Percentiles rank a stretch among this genome's conserved stretches.
phyloP scores from a whole-genome alignment of 768 basidiomycete genomes.

The Suillus hirtellus region DNA sequence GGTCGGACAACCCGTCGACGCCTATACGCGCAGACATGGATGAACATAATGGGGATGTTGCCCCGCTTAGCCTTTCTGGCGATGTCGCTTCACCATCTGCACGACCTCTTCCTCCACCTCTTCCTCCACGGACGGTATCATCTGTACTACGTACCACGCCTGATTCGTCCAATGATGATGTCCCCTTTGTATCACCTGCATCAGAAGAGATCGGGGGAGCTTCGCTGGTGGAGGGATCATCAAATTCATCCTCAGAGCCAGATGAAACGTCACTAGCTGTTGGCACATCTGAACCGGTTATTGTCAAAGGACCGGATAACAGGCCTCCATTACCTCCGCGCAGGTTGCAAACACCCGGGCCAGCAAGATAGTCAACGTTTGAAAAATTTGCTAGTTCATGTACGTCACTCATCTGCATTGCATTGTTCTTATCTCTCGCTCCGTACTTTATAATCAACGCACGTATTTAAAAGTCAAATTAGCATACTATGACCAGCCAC shows the following conservation, averaged over 20 bases:
- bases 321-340: slow-evolving; percentile 40
- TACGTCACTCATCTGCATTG: slow-evolving; percentile 7
- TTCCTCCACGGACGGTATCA: slow-evolving; percentile 43
- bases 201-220: slow-evolving; percentile 42
- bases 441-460: slow-evolving; percentile 10
- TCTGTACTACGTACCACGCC: slow-evolving; percentile 32
- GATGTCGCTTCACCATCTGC: slow-evolving; percentile 23
- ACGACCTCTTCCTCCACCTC: slow-evolving; percentile 37
- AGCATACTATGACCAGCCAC: slow-evolving; percentile 2
- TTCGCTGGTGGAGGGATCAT: slow-evolving; percentile 23
- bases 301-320: slow-evolving; percentile 10
- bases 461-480: neutral
- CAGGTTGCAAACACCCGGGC: slow-evolving; percentile 12
- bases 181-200: slow-evolving; percentile 38
- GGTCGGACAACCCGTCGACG: slow-evolving; percentile 18
- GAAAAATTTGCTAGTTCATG: neutral
- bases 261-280: slow-evolving; percentile 9
- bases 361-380: slow-evolving; percentile 14
- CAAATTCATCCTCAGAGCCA: slow-evolving; percentile 10
- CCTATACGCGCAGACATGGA: slow-evolving; percentile 14
- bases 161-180: slow-evolving; percentile 27
- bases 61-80: slow-evolving; percentile 28
- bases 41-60: slow-evolving; percentile 32
- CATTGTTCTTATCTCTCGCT: slow-evolving; percentile 4
- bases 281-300: slow-evolving; percentile 10